Percentiles rank a stretch among this genome's conserved stretches.
Evolutionary conservation across 495 filamentous ascomycete species (phyloP).

Genomic region (Lentithecium fluviatile): DNA sequence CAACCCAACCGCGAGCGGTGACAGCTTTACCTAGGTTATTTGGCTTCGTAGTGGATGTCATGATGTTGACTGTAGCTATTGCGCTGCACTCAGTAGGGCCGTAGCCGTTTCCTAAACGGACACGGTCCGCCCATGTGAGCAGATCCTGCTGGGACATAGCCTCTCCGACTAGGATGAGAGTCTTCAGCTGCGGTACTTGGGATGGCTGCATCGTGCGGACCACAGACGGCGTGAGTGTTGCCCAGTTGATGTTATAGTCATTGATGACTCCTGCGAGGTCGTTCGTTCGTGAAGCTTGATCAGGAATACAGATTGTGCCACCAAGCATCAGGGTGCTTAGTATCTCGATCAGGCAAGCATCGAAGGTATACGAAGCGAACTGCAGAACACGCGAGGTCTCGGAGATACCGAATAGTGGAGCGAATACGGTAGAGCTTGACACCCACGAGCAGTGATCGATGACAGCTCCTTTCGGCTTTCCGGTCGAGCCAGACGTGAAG

Average conservation of each 20-base stretch:
- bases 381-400: constrained; percentile 45
- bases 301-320: constrained; percentile 52
- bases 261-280: constrained; percentile 43
- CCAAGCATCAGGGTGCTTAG: constrained; percentile 46
- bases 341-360: constrained; percentile 49
- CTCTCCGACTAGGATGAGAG: constrained; percentile 47
- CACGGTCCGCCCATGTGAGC: constrained; percentile 21
- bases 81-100: constrained; percentile 42
- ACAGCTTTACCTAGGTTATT: constrained; percentile 38
- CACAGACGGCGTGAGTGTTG: constrained; percentile 48
- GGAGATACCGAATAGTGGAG: constrained; percentile 32
- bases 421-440: constrained; percentile 39
- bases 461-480: constrained; percentile 56
- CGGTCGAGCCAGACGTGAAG: constrained; percentile 57
- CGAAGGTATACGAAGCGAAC: constrained; percentile 51
- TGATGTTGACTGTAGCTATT: constrained; percentile 27
- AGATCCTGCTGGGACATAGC: constrained; percentile 28
- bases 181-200: constrained; percentile 42
- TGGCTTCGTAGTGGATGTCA: constrained; percentile 22
- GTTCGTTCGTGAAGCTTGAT: constrained; percentile 40
- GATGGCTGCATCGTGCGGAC: constrained; percentile 42
- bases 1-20: constrained; percentile 43
- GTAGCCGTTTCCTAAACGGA: constrained; percentile 39
- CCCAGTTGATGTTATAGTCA: constrained; percentile 42
- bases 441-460: constrained; percentile 51